phyloP scores from a whole-genome alignment of 2,329 filamentous ascomycete species.

The Ceratocystiopsis brevicomis region DNA sequence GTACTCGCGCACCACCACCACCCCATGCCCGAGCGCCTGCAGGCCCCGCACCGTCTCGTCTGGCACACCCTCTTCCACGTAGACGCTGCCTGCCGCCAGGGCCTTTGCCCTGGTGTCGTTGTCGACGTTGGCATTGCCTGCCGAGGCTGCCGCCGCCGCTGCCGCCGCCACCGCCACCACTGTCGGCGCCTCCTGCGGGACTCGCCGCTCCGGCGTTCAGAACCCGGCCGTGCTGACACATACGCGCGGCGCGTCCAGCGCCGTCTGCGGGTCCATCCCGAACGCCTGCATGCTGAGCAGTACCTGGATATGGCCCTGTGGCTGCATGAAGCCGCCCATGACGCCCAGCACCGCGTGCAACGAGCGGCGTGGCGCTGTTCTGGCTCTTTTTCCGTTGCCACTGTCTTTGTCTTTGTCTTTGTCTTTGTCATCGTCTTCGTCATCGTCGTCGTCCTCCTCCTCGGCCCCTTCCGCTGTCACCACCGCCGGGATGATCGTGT shows the following conservation, averaged over 20 bases:
- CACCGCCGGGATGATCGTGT: slow-evolving; percentile 88
- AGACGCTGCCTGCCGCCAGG: slow-evolving; percentile 25
- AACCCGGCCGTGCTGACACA: slow-evolving; percentile 49
- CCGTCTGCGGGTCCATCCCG: slow-evolving; percentile 60
- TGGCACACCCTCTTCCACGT: slow-evolving; percentile 62
- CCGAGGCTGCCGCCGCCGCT: no score
- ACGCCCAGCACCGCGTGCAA: slow-evolving; percentile 39
- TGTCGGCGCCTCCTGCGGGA: no score
- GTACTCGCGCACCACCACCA: slow-evolving; percentile 45
- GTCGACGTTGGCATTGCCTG: no score
- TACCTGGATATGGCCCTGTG: slow-evolving; percentile 85
- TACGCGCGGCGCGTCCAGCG: slow-evolving; percentile 70
- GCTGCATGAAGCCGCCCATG: slow-evolving; percentile 97
- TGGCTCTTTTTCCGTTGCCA: no score
- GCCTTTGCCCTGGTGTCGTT: slow-evolving; percentile 16
- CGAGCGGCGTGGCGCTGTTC: background rate
- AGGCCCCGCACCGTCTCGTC: slow-evolving; percentile 46
- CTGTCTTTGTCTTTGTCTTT: no score
- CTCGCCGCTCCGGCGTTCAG: slow-evolving; percentile 19
- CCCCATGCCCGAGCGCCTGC: slow-evolving; percentile 48
- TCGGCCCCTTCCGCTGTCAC: slow-evolving; percentile 44
- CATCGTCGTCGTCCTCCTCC: slow-evolving; percentile 15
- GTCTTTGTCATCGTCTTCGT: background rate
- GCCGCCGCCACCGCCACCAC: slow-evolving; percentile 33
- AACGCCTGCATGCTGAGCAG: slow-evolving; percentile 75